A percentile compares a stretch with the other conserved stretches of the same genome.
Evolutionary conservation across 768 basidiomycete genomes (phyloP).

Genomic region (Termitomyces sp.): DNA sequence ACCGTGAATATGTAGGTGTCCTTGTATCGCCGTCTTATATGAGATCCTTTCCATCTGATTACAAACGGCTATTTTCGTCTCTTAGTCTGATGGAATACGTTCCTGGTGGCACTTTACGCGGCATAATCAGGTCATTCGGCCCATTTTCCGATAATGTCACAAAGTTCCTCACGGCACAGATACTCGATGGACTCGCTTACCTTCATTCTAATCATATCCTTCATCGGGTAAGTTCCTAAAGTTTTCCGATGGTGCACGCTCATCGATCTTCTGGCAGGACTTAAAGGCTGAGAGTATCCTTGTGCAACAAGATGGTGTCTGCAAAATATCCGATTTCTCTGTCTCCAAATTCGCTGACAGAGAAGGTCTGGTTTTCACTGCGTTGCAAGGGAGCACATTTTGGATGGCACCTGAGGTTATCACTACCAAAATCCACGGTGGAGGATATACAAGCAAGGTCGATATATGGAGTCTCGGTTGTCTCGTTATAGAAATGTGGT

Average conservation of each 20-base stretch:
- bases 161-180: slow-evolving; percentile 87
- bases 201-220: slow-evolving; percentile 87
- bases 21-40: background rate
- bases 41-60: background rate
- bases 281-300: slow-evolving; percentile 97
- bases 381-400: slow-evolving; percentile 96
- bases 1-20: slow-evolving; percentile 83
- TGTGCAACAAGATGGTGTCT: slow-evolving; percentile 82
- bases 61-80: background rate
- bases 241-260: background rate
- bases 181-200: slow-evolving; percentile 86
- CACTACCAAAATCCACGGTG: slow-evolving; percentile 67
- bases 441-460: slow-evolving; percentile 85
- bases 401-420: slow-evolving; percentile 99
- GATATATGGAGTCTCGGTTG: slow-evolving; percentile 99
- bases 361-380: slow-evolving; percentile 72
- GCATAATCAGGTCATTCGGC: slow-evolving; percentile 81
- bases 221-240: slow-evolving; percentile 60
- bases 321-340: slow-evolving; percentile 97
- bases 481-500: slow-evolving; percentile 97
- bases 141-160: slow-evolving; percentile 88
- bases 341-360: slow-evolving; percentile 91
- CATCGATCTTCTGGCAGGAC: slow-evolving; percentile 46
- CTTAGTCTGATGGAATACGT: slow-evolving; percentile 95
- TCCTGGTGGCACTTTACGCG: slow-evolving; percentile 90